Evolutionary conservation across 768 basidiomycete genomes (phyloP).

Genomic region (Pholiota conissans): DNA sequence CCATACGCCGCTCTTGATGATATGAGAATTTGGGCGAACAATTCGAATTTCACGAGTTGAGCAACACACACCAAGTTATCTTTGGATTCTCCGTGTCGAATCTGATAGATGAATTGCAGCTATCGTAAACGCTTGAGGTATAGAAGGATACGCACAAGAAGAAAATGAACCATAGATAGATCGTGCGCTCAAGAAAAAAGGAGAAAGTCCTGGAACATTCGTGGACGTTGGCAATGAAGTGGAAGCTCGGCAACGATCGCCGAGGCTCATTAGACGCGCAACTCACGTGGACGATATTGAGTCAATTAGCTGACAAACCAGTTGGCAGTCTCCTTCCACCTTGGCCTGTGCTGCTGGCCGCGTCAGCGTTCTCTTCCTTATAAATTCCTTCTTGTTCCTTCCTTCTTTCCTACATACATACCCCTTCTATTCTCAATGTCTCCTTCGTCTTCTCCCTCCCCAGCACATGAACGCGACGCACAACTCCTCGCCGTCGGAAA

Average conservation of each 20-base stretch:
- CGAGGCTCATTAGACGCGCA: neutral
- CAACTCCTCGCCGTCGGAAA: constrained; percentile 67
- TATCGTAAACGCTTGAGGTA: neutral
- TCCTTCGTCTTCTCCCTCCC: constrained; percentile 19
- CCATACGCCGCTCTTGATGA: constrained; percentile 48
- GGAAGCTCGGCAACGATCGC: neutral
- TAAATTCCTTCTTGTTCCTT: constrained; percentile 12
- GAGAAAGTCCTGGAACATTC: constrained; percentile 6
- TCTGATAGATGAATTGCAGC: constrained; percentile 32
- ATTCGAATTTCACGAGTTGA: neutral
- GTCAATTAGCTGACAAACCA: constrained; percentile 12
- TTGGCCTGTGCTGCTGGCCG: constrained; percentile 17
- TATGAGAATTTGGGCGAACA: neutral
- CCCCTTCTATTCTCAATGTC: constrained; percentile 15
- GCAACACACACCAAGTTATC: constrained; percentile 64
- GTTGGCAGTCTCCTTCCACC: neutral
- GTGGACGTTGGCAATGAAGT: neutral
- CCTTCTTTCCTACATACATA: constrained; percentile 5
- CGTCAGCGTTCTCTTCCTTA: constrained; percentile 22
- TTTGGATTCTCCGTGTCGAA: constrained; percentile 76
- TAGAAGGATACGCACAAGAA: constrained; percentile 33
- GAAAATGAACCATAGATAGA: constrained; percentile 33
- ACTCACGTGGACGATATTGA: constrained; percentile 3
- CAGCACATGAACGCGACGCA: constrained; percentile 40
- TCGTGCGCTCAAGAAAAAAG: neutral